These are phyloP conservation scores for Leptomonas pyrrhocoris DNA, from an alignment of 208 protist genomes.

Conservation along the genomic window DNA sequence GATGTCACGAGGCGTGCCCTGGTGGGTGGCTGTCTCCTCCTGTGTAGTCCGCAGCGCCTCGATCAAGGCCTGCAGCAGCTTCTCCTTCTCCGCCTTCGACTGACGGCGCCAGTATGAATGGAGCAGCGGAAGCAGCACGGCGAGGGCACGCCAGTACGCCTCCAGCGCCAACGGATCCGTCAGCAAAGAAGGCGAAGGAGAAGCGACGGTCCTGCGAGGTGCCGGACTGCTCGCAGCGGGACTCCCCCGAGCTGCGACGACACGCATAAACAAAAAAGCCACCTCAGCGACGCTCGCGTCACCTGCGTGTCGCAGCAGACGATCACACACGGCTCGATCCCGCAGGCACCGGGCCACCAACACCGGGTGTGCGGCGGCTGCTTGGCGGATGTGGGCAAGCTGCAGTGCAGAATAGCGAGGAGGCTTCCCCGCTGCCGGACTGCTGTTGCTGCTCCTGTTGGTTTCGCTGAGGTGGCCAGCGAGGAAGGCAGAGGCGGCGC, in stretches of 20 bases:
- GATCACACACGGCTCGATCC: constrained; percentile 48
- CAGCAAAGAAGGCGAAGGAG: background rate
- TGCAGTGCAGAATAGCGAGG: constrained; percentile 13
- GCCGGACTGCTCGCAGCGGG: background rate
- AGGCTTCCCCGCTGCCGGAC: background rate
- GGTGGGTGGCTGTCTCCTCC: background rate
- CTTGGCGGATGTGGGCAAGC: constrained; percentile 9
- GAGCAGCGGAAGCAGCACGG: constrained; percentile 42
- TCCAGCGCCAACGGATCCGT: constrained; percentile 3
- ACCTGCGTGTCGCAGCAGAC: constrained; percentile 46
- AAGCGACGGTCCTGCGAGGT: background rate
- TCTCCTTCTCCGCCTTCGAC: constrained; percentile 43
- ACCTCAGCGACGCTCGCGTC: constrained; percentile 24
- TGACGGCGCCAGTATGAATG: constrained; percentile 35
- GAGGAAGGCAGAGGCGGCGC: background rate
- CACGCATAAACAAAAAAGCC: constrained; percentile 30
- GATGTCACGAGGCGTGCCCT: no score
- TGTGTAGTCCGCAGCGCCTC: constrained; percentile 31
- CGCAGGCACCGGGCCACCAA: constrained; percentile 55
- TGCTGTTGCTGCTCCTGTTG: background rate
- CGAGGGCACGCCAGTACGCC: constrained; percentile 54
- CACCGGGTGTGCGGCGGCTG: constrained; percentile 20
- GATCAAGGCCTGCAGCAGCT: constrained; percentile 36
- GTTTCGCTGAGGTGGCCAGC: background rate
- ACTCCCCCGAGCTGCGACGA: background rate